A percentile compares a stretch with the other conserved stretches of the same genome.
Evolutionary conservation across 805 yeast genomes (phyloP).

Genomic region (Millerago galiae): DNA sequence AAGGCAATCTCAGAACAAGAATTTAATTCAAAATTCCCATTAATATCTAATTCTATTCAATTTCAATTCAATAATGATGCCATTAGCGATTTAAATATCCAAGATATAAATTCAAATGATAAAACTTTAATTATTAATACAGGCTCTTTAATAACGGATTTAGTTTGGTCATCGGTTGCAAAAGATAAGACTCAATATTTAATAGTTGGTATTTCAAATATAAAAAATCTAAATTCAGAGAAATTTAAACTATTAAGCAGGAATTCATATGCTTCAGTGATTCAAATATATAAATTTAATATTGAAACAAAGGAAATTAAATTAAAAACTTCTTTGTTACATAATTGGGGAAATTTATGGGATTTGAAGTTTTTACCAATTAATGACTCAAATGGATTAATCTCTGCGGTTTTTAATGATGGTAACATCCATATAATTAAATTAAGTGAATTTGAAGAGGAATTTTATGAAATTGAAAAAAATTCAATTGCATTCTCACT

Average conservation of each 20-base stretch:
- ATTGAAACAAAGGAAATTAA: slow-evolving; percentile 22
- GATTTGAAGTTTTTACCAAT: slow-evolving; percentile 35
- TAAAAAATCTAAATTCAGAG: slow-evolving; percentile 22
- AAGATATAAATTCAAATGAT: slow-evolving; percentile 19
- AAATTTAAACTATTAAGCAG: slow-evolving; percentile 24
- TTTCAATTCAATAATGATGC: slow-evolving; percentile 17
- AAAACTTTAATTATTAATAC: slow-evolving; percentile 38
- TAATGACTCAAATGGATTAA: slow-evolving; percentile 34
- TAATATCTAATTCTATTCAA: slow-evolving; percentile 4
- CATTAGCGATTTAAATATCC: slow-evolving; percentile 8
- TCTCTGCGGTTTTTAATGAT: slow-evolving; percentile 51
- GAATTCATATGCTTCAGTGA: slow-evolving; percentile 30
- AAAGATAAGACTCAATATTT: slow-evolving; percentile 31
- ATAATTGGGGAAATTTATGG: slow-evolving; percentile 39
- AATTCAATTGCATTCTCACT: slow-evolving; percentile 24
- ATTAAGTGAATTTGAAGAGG: slow-evolving; percentile 20
- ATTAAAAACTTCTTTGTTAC: slow-evolving; percentile 28
- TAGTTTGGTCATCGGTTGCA: slow-evolving; percentile 42
- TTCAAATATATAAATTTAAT: slow-evolving; percentile 40
- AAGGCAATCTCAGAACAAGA: slow-evolving; percentile 18
- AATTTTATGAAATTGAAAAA: slow-evolving; percentile 14
- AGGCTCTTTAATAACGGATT: slow-evolving; percentile 47
- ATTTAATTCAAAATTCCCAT: slow-evolving; percentile 22
- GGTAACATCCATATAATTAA: slow-evolving; percentile 48
- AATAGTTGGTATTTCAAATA: slow-evolving; percentile 44